A percentile compares a stretch with the other conserved stretches of the same genome.
These are phyloP conservation scores for Gossypium bickii DNA, from an alignment of 345 rosid species.

Conservation along the genomic window DNA sequence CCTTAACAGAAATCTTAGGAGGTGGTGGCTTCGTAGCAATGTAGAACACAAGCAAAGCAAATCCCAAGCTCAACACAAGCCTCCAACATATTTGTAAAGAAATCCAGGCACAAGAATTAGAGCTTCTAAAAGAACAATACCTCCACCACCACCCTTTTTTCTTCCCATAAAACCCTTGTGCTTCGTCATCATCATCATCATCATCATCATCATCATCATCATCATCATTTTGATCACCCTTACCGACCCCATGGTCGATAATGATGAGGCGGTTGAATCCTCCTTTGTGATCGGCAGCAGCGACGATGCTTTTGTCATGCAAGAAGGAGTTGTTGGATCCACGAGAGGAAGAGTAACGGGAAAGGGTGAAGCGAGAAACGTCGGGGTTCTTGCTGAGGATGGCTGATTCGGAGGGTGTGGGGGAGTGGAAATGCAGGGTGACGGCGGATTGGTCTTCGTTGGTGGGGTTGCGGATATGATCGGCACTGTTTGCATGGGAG, in stretches of 20 bases:
- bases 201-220: slow-evolving; percentile 12
- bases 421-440: slow-evolving; percentile 29
- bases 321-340: slow-evolving; percentile 44
- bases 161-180: slow-evolving; percentile 21
- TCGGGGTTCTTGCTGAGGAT: slow-evolving; percentile 23
- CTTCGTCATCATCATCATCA: slow-evolving; percentile 11
- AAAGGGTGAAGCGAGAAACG: slow-evolving; percentile 31
- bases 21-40: slow-evolving; percentile 75
- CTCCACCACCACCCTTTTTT: slow-evolving; percentile 48
- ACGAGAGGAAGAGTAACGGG: slow-evolving; percentile 48
- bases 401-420: slow-evolving; percentile 32
- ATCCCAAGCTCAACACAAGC: slow-evolving; percentile 55
- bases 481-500: slow-evolving; percentile 45
- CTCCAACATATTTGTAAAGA: slow-evolving; percentile 71
- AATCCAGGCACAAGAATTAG: slow-evolving; percentile 53
- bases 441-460: slow-evolving; percentile 26
- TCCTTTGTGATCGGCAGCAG: slow-evolving; percentile 11
- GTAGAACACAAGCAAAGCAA: slow-evolving; percentile 79
- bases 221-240: slow-evolving; percentile 13
- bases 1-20: slow-evolving; percentile 64
- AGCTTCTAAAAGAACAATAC: slow-evolving; percentile 43
- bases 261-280: slow-evolving; percentile 42
- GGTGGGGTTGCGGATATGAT: slow-evolving; percentile 13
- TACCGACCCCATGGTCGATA: slow-evolving; percentile 18
- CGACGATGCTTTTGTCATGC: slow-evolving; percentile 29